Base-by-base conservation (phyloP, 768 basidiomycete genomes). In the Phaeolepiota aurea region DNA sequence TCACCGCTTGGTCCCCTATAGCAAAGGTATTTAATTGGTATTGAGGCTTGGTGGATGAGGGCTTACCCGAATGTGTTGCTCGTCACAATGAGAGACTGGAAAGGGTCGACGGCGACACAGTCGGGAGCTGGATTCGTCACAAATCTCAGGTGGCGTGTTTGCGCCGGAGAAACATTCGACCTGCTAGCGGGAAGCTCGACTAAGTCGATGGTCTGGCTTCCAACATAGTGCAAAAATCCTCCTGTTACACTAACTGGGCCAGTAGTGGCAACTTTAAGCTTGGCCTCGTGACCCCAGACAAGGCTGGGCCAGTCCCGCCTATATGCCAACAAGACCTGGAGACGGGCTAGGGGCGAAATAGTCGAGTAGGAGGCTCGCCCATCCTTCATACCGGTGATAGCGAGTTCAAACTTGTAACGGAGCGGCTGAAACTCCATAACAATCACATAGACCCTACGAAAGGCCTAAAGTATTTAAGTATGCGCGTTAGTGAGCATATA, bases 121-220 rank as follows among this genome's bases (percentile, higher is more conserved):
- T 72, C 69, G 25, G 71, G 59, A 44, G 59, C 51, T 37, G 60
- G 58, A 38, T 62, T 61, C 10, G 68, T 68, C 33, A 60, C 64
- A 48, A 67, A 71, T 44, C 65, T 65, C 41, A 71, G 44, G 45
- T 69, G 71, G 19, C 66, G 65, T 13, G 69, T 71, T 42, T 65
- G 57, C 32, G 66, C 55, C 23, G 68, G 66, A 22, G 64, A 61
- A 14, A 62, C 64, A 38, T 62, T 61, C 20, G 63, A 68, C 37
- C 72, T 65, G 51, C 58, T 68, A 32, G 74, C 72, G 5, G 73
- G 72, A 20, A 77, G 63, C 46, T 75, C 71, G 23, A 64, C 53
- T 32, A 74, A 55, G 36, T 71, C 65, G 43, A 75, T 54, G 10
- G 63, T 62, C 35, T 71, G 69, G 35, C 52, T 54, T 23, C 62